These are phyloP conservation scores for Apiospora koreana DNA, from an alignment of 2,329 filamentous ascomycete species.

Conservation along the genomic window DNA sequence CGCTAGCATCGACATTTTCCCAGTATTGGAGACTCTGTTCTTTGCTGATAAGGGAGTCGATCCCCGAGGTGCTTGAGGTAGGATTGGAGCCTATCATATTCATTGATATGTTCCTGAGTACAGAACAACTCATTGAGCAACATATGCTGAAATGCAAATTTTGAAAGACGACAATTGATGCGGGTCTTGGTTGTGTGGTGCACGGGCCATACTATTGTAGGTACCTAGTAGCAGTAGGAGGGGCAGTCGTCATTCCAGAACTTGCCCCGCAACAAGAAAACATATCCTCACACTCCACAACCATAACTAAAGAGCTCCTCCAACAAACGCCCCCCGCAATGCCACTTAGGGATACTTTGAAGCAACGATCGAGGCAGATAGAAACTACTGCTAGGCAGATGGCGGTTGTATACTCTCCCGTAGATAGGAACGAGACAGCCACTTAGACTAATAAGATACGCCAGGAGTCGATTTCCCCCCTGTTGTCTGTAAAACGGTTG, in stretches of 20 bases:
- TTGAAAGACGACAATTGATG: not conserved
- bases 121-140: not conserved
- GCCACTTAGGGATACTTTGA: not conserved
- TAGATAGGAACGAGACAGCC: too few relatives aligned
- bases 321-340: not conserved
- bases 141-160: not conserved
- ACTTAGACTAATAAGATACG: not conserved
- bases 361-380: too few relatives aligned
- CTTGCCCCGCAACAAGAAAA: not conserved
- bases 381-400: too few relatives aligned
- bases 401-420: too few relatives aligned
- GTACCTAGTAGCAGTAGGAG: not conserved
- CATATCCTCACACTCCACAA: not conserved
- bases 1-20: slow-evolving; percentile 38
- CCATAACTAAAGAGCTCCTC: not conserved
- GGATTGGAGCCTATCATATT: not conserved
- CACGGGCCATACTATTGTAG: not conserved
- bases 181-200: not conserved
- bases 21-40: not conserved
- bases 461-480: not conserved
- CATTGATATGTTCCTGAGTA: not conserved
- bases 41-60: not conserved
- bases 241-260: not conserved
- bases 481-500: too few relatives aligned
- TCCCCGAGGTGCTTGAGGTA: not conserved